These are phyloP conservation scores for Xylariaceae sp. DNA, from an alignment of 2,329 filamentous ascomycete species.

Conservation along the genomic window DNA sequence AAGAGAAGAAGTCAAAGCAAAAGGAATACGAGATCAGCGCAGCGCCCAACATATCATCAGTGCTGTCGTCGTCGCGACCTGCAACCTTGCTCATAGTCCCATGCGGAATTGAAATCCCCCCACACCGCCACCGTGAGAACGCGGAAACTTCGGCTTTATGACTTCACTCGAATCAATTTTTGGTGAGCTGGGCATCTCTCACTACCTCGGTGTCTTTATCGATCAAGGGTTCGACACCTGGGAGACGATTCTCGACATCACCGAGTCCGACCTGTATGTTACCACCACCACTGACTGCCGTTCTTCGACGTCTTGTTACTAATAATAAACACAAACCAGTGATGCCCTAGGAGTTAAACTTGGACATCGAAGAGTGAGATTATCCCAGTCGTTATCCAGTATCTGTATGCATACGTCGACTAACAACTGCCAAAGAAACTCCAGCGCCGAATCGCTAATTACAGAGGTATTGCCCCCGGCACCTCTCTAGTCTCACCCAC, in stretches of 20 bases:
- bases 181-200: slow-evolving; percentile 70
- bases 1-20: too few species aligned
- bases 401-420: slow-evolving; percentile 4
- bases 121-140: slow-evolving; percentile 11
- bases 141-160: slow-evolving; percentile 42
- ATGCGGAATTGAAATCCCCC: slow-evolving; percentile 12
- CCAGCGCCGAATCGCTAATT: slow-evolving; percentile 77
- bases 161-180: slow-evolving; percentile 62
- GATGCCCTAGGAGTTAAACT: slow-evolving; percentile 74
- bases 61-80: slow-evolving; percentile 1
- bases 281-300: not conserved
- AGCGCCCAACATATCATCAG: not conserved
- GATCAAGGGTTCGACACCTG: slow-evolving; percentile 82
- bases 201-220: slow-evolving; percentile 69
- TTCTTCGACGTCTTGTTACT: slow-evolving; percentile 12
- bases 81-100: slow-evolving; percentile 1
- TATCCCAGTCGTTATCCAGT: not conserved
- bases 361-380: slow-evolving; percentile 70
- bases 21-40: too few species aligned
- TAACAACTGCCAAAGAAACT: slow-evolving; percentile 65
- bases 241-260: slow-evolving; percentile 80
- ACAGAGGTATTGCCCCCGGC: slow-evolving; percentile 58
- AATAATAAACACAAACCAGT: slow-evolving; percentile 37
- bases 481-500: slow-evolving; percentile 47
- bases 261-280: slow-evolving; percentile 74